phyloP scores from a whole-genome alignment of 2,329 filamentous ascomycete species.

The Fusarium sp. region DNA sequence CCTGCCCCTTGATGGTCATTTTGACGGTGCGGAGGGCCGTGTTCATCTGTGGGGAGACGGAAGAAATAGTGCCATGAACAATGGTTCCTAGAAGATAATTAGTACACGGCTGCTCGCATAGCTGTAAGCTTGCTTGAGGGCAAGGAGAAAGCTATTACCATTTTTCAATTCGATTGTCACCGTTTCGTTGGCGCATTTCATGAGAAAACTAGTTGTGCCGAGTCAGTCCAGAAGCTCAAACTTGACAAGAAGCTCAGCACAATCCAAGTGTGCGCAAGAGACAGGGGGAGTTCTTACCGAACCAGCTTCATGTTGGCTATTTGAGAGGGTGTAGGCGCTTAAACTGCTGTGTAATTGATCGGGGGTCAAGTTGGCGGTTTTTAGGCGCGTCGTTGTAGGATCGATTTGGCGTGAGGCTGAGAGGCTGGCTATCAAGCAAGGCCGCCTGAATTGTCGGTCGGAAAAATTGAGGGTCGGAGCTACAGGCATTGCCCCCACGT shows the following conservation, averaged over 20 bases:
- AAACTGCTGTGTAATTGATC: neutral
- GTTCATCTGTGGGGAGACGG: slow-evolving; percentile 98
- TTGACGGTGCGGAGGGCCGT: slow-evolving; percentile 94
- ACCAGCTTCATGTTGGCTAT: slow-evolving; percentile 89
- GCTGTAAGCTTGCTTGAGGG: neutral
- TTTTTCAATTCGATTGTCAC: slow-evolving; percentile 99
- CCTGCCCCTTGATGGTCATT: slow-evolving; percentile 90
- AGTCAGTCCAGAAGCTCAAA: slow-evolving; percentile 40
- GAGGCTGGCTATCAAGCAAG: slow-evolving; percentile 37
- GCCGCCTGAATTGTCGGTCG: slow-evolving; percentile 44
- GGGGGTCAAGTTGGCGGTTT: slow-evolving; percentile 16
- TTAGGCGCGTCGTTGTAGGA: slow-evolving; percentile 34
- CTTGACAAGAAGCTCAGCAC: slow-evolving; percentile 35
- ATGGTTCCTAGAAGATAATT: slow-evolving; percentile 76
- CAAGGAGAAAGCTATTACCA: slow-evolving; percentile 63
- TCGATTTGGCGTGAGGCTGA: slow-evolving; percentile 43
- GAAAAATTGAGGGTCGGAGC: slow-evolving; percentile 45
- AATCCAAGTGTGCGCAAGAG: slow-evolving; percentile 17
- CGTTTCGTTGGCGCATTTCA: slow-evolving; percentile 99
- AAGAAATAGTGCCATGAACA: slow-evolving; percentile 95
- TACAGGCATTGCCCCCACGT: slow-evolving; percentile 30
- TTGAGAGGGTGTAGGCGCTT: slow-evolving; percentile 13
- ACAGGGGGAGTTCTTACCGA: slow-evolving; percentile 68
- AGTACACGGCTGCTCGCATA: slow-evolving; percentile 4
- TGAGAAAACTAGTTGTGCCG: slow-evolving; percentile 78